Percentiles rank a stretch among this genome's conserved stretches.
phyloP scores from a whole-genome alignment of 495 filamentous ascomycete genomes.

The Trichoderma orchidacearum region DNA sequence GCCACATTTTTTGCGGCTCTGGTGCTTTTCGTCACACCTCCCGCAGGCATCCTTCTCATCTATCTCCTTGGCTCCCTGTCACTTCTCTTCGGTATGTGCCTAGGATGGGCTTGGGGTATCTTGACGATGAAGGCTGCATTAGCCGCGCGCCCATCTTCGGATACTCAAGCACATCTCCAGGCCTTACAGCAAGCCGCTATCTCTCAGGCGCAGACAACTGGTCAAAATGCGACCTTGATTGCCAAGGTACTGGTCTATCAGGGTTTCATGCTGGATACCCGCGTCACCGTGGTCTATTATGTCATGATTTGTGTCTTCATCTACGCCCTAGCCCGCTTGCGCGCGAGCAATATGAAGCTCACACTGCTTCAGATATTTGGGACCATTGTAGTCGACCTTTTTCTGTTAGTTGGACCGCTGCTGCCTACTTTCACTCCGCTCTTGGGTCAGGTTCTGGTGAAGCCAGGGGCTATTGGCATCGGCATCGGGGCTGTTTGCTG shows the following conservation, averaged over 20 bases:
- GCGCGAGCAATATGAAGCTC: neutral
- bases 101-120: neutral
- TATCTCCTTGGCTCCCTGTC: neutral
- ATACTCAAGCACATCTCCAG: neutral
- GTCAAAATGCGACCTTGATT: neutral
- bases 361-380: neutral
- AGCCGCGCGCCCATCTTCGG: neutral
- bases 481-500: neutral
- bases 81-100: neutral
- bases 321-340: neutral
- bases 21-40: neutral
- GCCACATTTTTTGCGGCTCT: neutral
- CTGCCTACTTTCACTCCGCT: neutral
- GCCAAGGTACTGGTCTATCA: neutral
- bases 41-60: neutral
- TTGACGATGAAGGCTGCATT: neutral
- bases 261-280: neutral
- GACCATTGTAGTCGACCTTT: neutral
- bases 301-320: neutral
- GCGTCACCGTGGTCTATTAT: neutral
- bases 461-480: neutral
- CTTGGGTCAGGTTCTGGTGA: neutral
- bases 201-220: neutral
- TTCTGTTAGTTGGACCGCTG: neutral
- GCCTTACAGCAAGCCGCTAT: neutral